Evolutionary conservation across 306 rosid species (phyloP).

Genomic region (Cucumis melo): DNA sequence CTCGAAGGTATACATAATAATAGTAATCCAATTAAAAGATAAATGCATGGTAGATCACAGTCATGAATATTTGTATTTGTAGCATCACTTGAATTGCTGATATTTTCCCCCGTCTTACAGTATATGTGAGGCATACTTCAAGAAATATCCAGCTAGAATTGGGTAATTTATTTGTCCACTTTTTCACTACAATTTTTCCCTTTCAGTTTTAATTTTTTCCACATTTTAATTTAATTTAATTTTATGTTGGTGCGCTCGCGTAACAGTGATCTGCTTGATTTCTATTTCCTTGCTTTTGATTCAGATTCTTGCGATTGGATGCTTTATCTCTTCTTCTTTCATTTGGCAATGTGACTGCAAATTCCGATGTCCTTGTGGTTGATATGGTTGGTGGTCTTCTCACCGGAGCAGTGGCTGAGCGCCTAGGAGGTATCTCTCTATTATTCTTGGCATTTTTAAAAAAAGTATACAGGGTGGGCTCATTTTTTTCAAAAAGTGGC

Average conservation of each 20-base stretch:
- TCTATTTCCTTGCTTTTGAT: constrained; percentile 10
- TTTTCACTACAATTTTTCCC: background rate
- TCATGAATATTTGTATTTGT: background rate
- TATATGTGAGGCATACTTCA: constrained; percentile 92
- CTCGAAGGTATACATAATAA: constrained; percentile 43
- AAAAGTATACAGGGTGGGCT: no score
- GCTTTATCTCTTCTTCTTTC: constrained; percentile 77
- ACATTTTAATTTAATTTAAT: background rate
- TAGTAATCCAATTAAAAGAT: background rate
- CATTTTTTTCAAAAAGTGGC: background rate
- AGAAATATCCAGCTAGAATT: constrained; percentile 69
- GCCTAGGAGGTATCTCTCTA: constrained; percentile 61
- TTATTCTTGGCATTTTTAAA: background rate
- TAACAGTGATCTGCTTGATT: background rate
- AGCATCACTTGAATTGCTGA: background rate
- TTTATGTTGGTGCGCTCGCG: background rate
- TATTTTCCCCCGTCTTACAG: constrained; percentile 27
- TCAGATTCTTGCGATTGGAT: constrained; percentile 83
- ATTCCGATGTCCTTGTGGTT: constrained; percentile 73
- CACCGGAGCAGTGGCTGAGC: constrained; percentile 95
- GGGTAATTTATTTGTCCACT: constrained; percentile 30
- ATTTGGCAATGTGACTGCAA: constrained; percentile 69
- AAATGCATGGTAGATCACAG: background rate
- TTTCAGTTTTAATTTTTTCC: background rate
- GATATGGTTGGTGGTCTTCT: constrained; percentile 88